Percentiles rank a stretch among this genome's conserved stretches.
Evolutionary conservation across 371 early-diverging fungal species (phyloP).

Genomic region (Lichtheimia hyalospora): DNA sequence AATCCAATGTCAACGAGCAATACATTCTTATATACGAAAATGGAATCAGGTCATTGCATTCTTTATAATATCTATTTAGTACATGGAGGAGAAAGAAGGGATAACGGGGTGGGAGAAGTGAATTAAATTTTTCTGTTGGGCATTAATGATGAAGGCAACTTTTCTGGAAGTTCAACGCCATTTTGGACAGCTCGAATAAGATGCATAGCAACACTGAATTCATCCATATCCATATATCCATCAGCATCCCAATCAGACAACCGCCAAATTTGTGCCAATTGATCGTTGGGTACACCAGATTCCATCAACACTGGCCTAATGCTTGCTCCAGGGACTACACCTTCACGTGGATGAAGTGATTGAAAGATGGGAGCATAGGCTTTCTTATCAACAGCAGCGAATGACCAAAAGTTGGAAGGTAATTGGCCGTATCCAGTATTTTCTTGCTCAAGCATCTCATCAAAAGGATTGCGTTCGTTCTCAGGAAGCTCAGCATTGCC

Average conservation of each 20-base stretch:
- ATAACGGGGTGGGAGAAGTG: too few relatives aligned
- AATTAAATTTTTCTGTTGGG: slow-evolving; percentile 27
- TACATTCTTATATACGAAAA: too few relatives aligned
- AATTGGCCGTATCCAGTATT: slow-evolving; percentile 20
- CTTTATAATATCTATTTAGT: too few relatives aligned
- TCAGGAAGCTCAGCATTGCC: slow-evolving; percentile 35
- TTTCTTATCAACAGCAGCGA: slow-evolving; percentile 47
- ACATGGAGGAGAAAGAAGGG: too few relatives aligned
- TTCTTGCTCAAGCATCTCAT: slow-evolving; percentile 10
- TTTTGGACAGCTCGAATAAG: slow-evolving; percentile 45
- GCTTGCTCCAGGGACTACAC: slow-evolving; percentile 55
- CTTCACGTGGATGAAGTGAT: slow-evolving; percentile 54
- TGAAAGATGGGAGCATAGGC: slow-evolving; percentile 16
- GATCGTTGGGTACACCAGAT: slow-evolving; percentile 51
- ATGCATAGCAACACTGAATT: slow-evolving; percentile 71
- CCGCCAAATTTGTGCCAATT: slow-evolving; percentile 66
- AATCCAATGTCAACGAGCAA: too few relatives aligned
- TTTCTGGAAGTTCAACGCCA: slow-evolving; percentile 52
- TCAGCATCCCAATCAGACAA: slow-evolving; percentile 71
- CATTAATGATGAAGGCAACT: slow-evolving; percentile 40
- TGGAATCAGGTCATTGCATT: too few relatives aligned
- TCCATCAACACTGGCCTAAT: slow-evolving; percentile 58
- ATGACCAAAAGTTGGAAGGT: slow-evolving; percentile 50
- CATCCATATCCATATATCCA: slow-evolving; percentile 67
- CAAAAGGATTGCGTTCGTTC: slow-evolving; percentile 35